Conservation (phyloP, 139 green algal species). For the Chlamydomonas eustigma region DNA sequence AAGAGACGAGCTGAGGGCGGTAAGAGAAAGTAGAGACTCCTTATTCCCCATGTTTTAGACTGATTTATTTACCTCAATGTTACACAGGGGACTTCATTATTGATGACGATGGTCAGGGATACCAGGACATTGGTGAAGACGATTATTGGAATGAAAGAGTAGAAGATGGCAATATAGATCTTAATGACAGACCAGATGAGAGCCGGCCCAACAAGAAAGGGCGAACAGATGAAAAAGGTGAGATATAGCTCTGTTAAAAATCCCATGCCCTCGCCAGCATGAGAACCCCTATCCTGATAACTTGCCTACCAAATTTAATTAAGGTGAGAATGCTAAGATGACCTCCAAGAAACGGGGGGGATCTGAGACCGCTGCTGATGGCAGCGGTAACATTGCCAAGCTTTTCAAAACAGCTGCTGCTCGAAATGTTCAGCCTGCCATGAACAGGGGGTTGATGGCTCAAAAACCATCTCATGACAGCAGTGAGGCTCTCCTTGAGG, state of each 20-base stretch:
- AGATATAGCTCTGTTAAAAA: too few species aligned
- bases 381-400: slow-evolving; percentile 7
- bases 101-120: slow-evolving; percentile 74
- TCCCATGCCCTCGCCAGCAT: too few species aligned
- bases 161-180: slow-evolving; percentile 27
- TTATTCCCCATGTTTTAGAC: not conserved
- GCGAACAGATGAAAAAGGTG: slow-evolving; percentile 2
- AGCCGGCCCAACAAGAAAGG: slow-evolving; percentile 31
- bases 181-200: slow-evolving; percentile 31
- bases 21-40: slow-evolving; percentile 21
- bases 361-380: slow-evolving; percentile 16
- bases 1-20: slow-evolving; percentile 78
- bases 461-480: slow-evolving; percentile 21
- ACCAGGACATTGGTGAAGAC: slow-evolving; percentile 86
- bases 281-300: too few species aligned
- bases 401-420: not conserved
- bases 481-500: slow-evolving; percentile 72
- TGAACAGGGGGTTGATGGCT: not conserved
- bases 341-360: slow-evolving; percentile 17
- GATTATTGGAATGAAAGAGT: slow-evolving; percentile 56
- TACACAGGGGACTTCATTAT: slow-evolving; percentile 70
- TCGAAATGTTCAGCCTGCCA: not conserved
- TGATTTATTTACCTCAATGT: not conserved
- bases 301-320: too few species aligned
- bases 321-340: not conserved